Evolutionary conservation across 352 stramenopile genomes (phyloP).

Genomic region (Globisporangium canariense): DNA sequence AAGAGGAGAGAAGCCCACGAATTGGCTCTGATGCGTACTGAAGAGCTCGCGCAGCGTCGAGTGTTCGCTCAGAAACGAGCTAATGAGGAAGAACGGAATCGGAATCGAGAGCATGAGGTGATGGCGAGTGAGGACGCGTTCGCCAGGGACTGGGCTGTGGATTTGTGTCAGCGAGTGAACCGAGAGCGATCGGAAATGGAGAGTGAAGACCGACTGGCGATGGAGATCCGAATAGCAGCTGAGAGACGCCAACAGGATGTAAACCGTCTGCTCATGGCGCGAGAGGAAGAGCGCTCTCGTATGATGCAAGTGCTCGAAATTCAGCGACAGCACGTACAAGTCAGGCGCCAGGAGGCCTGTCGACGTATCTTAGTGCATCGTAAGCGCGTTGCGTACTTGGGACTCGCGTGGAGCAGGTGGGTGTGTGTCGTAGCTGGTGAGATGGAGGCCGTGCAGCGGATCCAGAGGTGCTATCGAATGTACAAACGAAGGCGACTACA

Average conservation of each 20-base stretch:
- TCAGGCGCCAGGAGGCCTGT: background rate
- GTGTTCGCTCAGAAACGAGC: slow-evolving; percentile 23
- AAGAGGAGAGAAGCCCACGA: slow-evolving; percentile 31
- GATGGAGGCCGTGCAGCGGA: background rate
- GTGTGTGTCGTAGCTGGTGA: background rate
- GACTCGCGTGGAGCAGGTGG: slow-evolving; percentile 6
- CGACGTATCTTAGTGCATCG: background rate
- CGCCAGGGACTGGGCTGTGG: background rate
- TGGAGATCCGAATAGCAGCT: background rate
- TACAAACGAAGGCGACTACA: background rate
- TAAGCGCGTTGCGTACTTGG: slow-evolving; percentile 4
- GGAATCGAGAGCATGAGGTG: slow-evolving; percentile 17
- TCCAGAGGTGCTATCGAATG: slow-evolving; percentile 8
- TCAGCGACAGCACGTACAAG: background rate
- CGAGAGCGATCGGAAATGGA: slow-evolving; percentile 23
- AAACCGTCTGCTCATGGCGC: slow-evolving; percentile 9
- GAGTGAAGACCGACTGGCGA: slow-evolving; percentile 9
- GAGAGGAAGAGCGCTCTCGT: slow-evolving; percentile 15
- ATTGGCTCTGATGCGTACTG: slow-evolving; percentile 37
- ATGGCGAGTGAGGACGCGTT: slow-evolving; percentile 42
- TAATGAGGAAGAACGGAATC: slow-evolving; percentile 17
- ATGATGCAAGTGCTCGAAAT: slow-evolving; percentile 7
- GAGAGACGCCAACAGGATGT: slow-evolving; percentile 16
- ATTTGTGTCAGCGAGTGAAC: background rate
- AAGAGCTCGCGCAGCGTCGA: slow-evolving; percentile 35